These are phyloP conservation scores for Backusella circina DNA, from an alignment of 192 early-diverging fungal species.

Conservation along the genomic window DNA sequence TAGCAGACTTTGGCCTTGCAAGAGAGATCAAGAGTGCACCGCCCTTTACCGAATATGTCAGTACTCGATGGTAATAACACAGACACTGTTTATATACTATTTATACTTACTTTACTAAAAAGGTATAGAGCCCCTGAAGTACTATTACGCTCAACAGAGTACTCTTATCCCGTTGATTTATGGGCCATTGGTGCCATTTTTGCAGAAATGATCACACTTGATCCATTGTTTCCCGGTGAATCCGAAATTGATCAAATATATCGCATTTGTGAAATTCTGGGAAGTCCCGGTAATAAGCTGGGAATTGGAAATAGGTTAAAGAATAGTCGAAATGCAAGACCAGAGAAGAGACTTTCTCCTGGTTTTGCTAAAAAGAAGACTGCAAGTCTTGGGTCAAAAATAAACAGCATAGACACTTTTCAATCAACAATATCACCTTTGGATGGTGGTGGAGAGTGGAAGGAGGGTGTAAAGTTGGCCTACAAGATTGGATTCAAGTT, in stretches of 20 bases:
- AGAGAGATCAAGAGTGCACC: constrained; percentile 81
- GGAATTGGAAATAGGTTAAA: neutral
- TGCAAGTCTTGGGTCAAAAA: neutral
- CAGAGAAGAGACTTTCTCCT: constrained; percentile 21
- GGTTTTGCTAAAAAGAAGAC: constrained; percentile 30
- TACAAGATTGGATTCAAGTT: constrained; percentile 63
- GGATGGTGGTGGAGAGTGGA: constrained; percentile 58
- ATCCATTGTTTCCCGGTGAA: constrained; percentile 90
- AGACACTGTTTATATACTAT: neutral
- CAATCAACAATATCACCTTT: neutral
- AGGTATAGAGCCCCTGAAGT: constrained; percentile 89
- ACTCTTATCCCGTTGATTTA: constrained; percentile 90
- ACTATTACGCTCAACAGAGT: constrained; percentile 76
- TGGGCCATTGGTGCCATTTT: constrained; percentile 95
- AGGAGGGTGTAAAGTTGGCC: constrained; percentile 67
- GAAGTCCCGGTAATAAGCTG: constrained; percentile 54
- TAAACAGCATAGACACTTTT: neutral
- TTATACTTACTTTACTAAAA: neutral
- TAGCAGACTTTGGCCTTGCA: constrained; percentile 78
- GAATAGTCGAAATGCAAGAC: neutral
- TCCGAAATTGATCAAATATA: constrained; percentile 91
- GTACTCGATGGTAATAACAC: constrained; percentile 77
- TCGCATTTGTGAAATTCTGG: constrained; percentile 78
- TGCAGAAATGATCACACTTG: constrained; percentile 80
- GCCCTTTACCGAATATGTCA: constrained; percentile 96